phyloP scores from a whole-genome alignment of 495 filamentous ascomycete genomes.

The Annulohypoxylon bovei region DNA sequence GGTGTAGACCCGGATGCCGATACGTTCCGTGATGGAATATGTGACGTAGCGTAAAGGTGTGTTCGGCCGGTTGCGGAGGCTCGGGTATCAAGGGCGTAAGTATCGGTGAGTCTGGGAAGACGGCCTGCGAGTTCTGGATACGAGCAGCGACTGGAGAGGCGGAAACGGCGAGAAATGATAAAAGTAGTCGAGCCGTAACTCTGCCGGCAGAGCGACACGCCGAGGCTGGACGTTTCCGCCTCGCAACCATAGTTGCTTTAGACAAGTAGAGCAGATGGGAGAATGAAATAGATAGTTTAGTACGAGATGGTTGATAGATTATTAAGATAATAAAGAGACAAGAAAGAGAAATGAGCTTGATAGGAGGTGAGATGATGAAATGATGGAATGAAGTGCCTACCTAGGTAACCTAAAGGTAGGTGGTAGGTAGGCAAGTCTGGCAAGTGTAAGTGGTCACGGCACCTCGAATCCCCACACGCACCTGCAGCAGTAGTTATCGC shows the following conservation, averaged over 20 bases:
- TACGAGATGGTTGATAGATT: background rate
- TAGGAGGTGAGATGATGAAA: constrained; percentile 32
- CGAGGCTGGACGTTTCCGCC: constrained; percentile 49
- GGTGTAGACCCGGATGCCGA: constrained; percentile 76
- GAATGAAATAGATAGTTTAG: constrained; percentile 21
- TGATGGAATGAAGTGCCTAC: background rate
- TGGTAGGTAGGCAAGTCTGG: no score
- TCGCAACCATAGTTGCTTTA: constrained; percentile 52
- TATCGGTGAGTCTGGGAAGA: constrained; percentile 46
- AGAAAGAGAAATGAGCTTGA: constrained; percentile 17
- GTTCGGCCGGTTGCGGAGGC: constrained; percentile 53
- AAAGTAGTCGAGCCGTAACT: constrained; percentile 67
- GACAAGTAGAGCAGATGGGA: constrained; percentile 38
- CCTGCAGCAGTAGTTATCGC: constrained; percentile 21
- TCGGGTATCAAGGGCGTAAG: constrained; percentile 53
- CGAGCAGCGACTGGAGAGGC: constrained; percentile 49
- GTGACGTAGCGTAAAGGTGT: constrained; percentile 78
- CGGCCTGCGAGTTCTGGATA: constrained; percentile 43
- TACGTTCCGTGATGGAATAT: constrained; percentile 88
- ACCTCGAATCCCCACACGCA: constrained; percentile 30
- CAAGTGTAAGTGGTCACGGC: constrained; percentile 33
- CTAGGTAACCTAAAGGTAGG: background rate
- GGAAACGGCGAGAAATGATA: constrained; percentile 70
- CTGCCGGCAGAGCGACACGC: constrained; percentile 62
- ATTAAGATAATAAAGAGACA: constrained; percentile 3